Evolutionary conservation across 2,329 filamentous ascomycete genomes (phyloP).

Genomic region (Colletotrichum endophyticum): DNA sequence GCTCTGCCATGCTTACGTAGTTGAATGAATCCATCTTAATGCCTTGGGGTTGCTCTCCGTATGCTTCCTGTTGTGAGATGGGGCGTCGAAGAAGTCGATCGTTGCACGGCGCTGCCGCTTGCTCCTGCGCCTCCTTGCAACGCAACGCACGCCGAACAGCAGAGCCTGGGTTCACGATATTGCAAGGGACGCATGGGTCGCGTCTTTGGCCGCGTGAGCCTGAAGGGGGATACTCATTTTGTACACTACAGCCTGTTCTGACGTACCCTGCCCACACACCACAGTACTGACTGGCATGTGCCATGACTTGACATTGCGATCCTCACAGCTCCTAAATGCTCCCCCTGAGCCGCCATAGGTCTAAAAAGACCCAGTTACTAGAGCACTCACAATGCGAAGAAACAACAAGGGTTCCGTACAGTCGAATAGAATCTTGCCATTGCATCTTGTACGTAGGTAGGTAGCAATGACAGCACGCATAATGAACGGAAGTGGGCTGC

Average conservation of each 20-base stretch:
- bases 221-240: neutral
- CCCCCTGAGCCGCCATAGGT: neutral
- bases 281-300: neutral
- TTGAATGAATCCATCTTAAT: conserved; percentile 27
- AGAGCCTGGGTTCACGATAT: neutral
- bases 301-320: neutral
- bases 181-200: neutral
- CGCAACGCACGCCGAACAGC: neutral
- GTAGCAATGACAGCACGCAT: neutral
- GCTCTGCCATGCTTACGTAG: conserved; percentile 24
- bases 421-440: neutral
- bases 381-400: neutral
- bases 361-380: neutral
- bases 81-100: neutral
- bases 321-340: neutral
- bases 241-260: neutral
- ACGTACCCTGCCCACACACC: neutral
- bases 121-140: neutral
- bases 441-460: neutral
- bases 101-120: neutral
- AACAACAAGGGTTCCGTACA: neutral
- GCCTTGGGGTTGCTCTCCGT: neutral
- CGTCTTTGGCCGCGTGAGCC: neutral
- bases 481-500: conserved; percentile 3
- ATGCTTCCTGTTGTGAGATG: neutral